Conservation (phyloP, 495 filamentous ascomycete species). For the Talaromyces trachyspermus region DNA sequence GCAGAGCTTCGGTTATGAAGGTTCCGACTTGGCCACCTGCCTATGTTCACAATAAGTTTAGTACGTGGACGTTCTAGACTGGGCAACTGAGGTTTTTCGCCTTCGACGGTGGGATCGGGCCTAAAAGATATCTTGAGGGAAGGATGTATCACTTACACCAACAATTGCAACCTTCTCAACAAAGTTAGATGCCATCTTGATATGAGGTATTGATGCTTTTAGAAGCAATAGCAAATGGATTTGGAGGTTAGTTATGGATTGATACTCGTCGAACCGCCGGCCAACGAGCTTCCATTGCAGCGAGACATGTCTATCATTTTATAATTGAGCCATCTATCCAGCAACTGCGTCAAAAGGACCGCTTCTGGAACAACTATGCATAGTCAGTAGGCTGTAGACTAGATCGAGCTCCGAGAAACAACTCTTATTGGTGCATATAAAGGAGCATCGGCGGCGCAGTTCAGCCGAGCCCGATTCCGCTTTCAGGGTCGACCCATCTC, state of each 20-base stretch:
- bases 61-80: too few relatives aligned
- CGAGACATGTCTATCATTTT: too few relatives aligned
- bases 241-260: too few relatives aligned
- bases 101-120: too few relatives aligned
- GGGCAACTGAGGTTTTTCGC: too few relatives aligned
- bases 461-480: too few relatives aligned
- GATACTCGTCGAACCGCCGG: background rate
- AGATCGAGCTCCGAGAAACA: background rate
- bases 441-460: background rate
- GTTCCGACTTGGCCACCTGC: conserved; percentile 51
- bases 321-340: too few relatives aligned
- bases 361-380: background rate
- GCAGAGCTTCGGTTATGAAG: conserved; percentile 42
- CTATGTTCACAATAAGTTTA: background rate
- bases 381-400: too few relatives aligned
- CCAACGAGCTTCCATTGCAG: too few relatives aligned
- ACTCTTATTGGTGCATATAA: conserved; percentile 1
- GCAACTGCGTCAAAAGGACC: background rate
- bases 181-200: conserved; percentile 19
- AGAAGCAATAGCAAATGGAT: too few relatives aligned
- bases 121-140: background rate
- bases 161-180: conserved; percentile 43
- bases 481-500: too few relatives aligned
- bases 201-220: background rate
- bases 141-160: conserved; percentile 25